phyloP scores from a whole-genome alignment of 2,329 filamentous ascomycete genomes.

The Emmonsiellopsis sp. region DNA sequence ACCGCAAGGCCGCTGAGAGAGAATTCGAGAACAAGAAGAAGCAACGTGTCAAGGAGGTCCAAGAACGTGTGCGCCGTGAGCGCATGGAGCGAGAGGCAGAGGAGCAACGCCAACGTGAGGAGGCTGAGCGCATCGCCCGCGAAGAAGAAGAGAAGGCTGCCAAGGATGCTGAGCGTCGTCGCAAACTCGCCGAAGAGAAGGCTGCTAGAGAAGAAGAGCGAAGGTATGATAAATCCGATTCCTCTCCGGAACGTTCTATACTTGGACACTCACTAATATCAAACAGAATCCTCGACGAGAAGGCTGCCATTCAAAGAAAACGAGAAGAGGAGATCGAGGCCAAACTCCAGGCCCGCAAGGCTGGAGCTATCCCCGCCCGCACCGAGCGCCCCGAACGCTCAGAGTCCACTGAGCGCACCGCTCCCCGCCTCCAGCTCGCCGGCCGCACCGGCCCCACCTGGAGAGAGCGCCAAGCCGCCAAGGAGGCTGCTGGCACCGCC shows the following conservation, averaged over 20 bases:
- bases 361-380: constrained; percentile 32
- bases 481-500: constrained; percentile 24
- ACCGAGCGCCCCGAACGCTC: constrained; percentile 37
- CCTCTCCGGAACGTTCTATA: constrained; percentile 5
- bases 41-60: constrained; percentile 76
- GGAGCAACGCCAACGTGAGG: constrained; percentile 68
- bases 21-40: constrained; percentile 90
- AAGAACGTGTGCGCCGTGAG: constrained; percentile 74
- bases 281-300: constrained; percentile 52
- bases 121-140: constrained; percentile 68
- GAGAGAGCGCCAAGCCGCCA: constrained; percentile 53
- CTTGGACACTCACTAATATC: constrained; percentile 24
- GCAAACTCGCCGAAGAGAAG: constrained; percentile 64
- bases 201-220: constrained; percentile 50
- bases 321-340: constrained; percentile 84
- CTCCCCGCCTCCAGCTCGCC: constrained; percentile 49
- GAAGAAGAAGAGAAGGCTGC: constrained; percentile 81
- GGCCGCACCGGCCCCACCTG: constrained; percentile 43
- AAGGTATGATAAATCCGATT: constrained; percentile 36
- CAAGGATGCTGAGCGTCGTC: constrained; percentile 70
- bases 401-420: constrained; percentile 42
- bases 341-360: constrained; percentile 59
- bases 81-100: constrained; percentile 76
- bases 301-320: constrained; percentile 59
- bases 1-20: constrained; percentile 79